These are phyloP conservation scores for Pistacia vera DNA, from an alignment of 345 rosid genomes.

Conservation along the genomic window DNA sequence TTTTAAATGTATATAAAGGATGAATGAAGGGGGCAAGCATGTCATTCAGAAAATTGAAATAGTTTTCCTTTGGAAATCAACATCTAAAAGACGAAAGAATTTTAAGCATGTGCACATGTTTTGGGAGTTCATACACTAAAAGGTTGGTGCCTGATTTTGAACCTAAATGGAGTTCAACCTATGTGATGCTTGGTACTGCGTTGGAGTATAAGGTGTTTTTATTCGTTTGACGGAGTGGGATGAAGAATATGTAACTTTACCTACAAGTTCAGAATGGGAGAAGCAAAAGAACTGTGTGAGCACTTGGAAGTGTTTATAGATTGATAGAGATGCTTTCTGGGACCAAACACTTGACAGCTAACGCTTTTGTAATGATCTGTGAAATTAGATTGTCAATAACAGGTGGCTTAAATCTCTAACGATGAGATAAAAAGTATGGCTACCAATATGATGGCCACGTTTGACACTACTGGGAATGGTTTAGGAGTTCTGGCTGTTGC, in stretches of 20 bases:
- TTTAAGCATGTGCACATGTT: neutral
- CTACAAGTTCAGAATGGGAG: neutral
- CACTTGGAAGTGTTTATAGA: neutral
- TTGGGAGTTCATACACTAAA: no score
- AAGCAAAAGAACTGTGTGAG: neutral
- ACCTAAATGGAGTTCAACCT: neutral
- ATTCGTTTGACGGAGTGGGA: neutral
- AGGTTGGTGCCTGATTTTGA: no score
- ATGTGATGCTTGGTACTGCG: neutral
- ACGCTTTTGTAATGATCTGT: conserved; percentile 4
- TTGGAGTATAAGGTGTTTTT: neutral
- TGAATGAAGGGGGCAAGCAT: neutral
- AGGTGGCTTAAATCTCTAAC: neutral
- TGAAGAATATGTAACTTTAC: neutral
- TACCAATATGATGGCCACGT: neutral
- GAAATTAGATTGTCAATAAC: neutral
- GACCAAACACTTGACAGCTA: neutral
- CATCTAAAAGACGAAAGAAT: neutral
- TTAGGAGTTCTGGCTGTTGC: neutral
- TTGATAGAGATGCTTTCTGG: neutral
- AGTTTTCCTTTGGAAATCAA: neutral
- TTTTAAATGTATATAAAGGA: neutral
- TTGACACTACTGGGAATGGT: neutral
- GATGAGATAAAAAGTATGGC: neutral
- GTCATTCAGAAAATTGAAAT: neutral